Conservation (phyloP, 306 rosid species). For the Gastrolobium bilobum region DNA sequence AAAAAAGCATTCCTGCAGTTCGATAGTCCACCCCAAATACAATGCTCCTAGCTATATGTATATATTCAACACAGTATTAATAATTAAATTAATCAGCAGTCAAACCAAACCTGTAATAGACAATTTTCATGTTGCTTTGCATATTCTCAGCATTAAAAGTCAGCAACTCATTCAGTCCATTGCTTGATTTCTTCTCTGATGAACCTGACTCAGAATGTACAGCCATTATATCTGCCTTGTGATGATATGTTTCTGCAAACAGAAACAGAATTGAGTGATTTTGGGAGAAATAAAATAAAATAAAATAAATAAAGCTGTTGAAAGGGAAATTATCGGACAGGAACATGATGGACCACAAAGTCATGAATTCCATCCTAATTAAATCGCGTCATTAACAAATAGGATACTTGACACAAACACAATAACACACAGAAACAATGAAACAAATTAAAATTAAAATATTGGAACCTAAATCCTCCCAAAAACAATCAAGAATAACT, state of each 20-base stretch:
- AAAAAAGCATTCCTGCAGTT: neutral
- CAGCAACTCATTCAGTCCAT: constrained; percentile 63
- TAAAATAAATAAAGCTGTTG: constrained; percentile 9
- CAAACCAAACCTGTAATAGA: constrained; percentile 86
- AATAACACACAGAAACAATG: neutral
- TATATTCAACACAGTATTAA: constrained; percentile 24
- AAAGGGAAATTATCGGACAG: neutral
- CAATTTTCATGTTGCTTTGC: constrained; percentile 86
- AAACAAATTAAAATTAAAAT: neutral
- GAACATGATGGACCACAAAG: constrained; percentile 16
- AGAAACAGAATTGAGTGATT: constrained; percentile 30
- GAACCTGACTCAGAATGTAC: constrained; percentile 66
- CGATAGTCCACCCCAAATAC: constrained; percentile 15
- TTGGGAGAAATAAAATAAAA: neutral
- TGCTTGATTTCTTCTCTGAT: constrained; percentile 75
- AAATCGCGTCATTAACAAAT: constrained; percentile 8
- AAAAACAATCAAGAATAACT: constrained; percentile 8
- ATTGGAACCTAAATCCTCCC: constrained; percentile 23
- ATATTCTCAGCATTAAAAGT: constrained; percentile 87
- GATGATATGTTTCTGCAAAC: constrained; percentile 42
- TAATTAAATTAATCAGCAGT: neutral
- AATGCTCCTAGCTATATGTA: constrained; percentile 14
- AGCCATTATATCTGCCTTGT: constrained; percentile 65
- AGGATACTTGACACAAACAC: neutral
- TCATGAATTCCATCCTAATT: constrained; percentile 7